phyloP scores from a whole-genome alignment of 2,329 filamentous ascomycete species.

The Colletotrichum sp. region DNA sequence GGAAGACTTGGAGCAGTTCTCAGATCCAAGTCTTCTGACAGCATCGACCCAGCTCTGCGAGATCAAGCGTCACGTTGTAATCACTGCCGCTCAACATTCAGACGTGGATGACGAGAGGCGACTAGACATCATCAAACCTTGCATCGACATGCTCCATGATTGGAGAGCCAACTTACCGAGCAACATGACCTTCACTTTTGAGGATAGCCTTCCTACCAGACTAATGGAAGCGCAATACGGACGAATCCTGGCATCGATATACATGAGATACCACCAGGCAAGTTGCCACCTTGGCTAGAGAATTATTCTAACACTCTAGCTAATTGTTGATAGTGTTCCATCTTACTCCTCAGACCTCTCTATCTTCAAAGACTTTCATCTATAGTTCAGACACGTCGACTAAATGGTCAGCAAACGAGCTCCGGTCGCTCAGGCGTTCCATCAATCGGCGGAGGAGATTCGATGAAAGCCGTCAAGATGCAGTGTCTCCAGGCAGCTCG shows the following conservation, averaged over 20 bases:
- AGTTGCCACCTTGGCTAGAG: accelerated
- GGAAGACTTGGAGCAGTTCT: conserved; percentile 7
- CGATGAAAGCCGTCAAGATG: not conserved
- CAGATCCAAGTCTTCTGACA: not conserved
- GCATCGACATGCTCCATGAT: conserved; percentile 4
- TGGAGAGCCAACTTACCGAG: not conserved
- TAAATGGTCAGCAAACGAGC: not conserved
- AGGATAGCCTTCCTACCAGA: not conserved
- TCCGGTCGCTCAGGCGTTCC: not conserved
- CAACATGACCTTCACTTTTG: not conserved
- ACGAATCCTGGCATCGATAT: conserved; percentile 1
- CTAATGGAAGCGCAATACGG: not conserved
- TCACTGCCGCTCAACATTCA: not conserved
- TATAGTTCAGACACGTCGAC: not conserved
- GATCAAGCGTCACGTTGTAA: conserved; percentile 11
- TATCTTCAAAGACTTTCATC: conserved; percentile 17
- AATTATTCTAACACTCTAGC: not conserved
- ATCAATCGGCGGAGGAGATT: not conserved
- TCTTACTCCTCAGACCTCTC: conserved; percentile 15
- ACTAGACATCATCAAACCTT: not conserved
- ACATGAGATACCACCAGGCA: conserved; percentile 22
- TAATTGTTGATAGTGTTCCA: conserved; percentile 2
- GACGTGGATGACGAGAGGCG: not conserved
- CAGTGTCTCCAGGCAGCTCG: conserved; percentile 17
- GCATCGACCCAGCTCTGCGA: conserved; percentile 9